Conservation (phyloP, 805 yeast species). For the Suhomyces vadensis region DNA sequence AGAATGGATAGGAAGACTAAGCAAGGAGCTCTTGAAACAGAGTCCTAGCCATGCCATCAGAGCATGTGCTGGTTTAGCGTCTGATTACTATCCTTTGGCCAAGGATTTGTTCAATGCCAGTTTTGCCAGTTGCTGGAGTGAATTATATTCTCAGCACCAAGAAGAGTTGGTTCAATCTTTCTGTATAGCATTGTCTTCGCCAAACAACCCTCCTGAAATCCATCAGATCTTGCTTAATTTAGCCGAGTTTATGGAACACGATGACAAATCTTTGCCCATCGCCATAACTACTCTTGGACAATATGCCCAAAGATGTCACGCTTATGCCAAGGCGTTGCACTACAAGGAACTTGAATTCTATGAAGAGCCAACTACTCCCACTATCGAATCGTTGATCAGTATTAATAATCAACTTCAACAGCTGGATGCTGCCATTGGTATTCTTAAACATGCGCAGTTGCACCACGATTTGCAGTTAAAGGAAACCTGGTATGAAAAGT, state of each 20-base stretch:
- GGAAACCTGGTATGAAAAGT: slow-evolving; percentile 96
- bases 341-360: slow-evolving; percentile 94
- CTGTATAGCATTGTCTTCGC: slow-evolving; percentile 83
- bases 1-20: slow-evolving; percentile 89
- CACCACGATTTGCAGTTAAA: slow-evolving; percentile 88
- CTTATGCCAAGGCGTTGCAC: slow-evolving; percentile 95
- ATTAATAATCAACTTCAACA: slow-evolving; percentile 95
- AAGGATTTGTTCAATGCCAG: slow-evolving; percentile 90
- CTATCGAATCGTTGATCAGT: slow-evolving; percentile 87
- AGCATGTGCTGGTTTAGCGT: slow-evolving; percentile 88
- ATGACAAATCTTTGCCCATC: slow-evolving; percentile 89
- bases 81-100: slow-evolving; percentile 84
- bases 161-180: slow-evolving; percentile 85
- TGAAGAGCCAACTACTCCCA: slow-evolving; percentile 87
- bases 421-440: slow-evolving; percentile 97
- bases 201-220: slow-evolving; percentile 93
- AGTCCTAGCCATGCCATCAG: slow-evolving; percentile 93
- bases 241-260: slow-evolving; percentile 97
- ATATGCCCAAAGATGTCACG: slow-evolving; percentile 94
- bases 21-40: slow-evolving; percentile 83
- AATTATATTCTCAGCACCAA: slow-evolving; percentile 82
- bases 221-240: slow-evolving; percentile 84
- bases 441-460: slow-evolving; percentile 88
- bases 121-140: slow-evolving; percentile 95
- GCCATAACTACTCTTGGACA: slow-evolving; percentile 87